Evolutionary conservation across 1,284 basidiomycete species (phyloP), one percentile per base, ranked within the genome.

Genomic region (Ganoderma resinaceum): DNA sequence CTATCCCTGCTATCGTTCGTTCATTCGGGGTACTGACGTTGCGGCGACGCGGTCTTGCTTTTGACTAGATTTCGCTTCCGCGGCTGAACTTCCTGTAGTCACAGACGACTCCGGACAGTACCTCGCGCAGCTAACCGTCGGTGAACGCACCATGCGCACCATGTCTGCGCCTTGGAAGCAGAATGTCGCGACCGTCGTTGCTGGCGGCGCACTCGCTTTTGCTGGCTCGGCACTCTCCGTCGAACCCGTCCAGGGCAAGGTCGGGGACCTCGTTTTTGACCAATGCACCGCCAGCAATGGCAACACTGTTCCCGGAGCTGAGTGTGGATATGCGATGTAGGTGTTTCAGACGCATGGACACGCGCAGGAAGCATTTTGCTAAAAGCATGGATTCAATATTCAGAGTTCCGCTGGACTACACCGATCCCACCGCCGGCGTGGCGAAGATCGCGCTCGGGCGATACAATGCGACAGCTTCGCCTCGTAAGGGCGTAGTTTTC

Each of bases 351-450:
- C 23, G 12, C 14, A 67, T 26, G 23, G 35, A 26, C 38, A 42
- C 23, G 11, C 37, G n/a, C 20, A 3, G 3, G 16, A 31, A 20
- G 31, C n/a, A 52, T 12, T 40, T 37, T 33, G 37, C 58, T 60
- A 42, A 60, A 8, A n/a, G 2, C 40, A 23, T 26, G 66, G 20
- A 49, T 40, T n/a, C 16, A 18, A 37, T 11, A 2, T 37, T 18
- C 46, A 77, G 75, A 12, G 75, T 76, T 6, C 77, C 77, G 3
- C 57, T 76, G 16, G 75, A 78, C 61, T 77, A 78, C 68, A 71
- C 71, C 49, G 66, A 77, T 40, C 16, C 62, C 7, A 65, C 62
- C 49, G 76, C 77, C 6, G 76, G 76, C 2, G 72, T 66, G 0
- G 77, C 75, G 0, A 71, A 72, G 58, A 74, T 77, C 43, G 76